phyloP scores from a whole-genome alignment of 805 yeast species.

The Candida morakotiae region DNA sequence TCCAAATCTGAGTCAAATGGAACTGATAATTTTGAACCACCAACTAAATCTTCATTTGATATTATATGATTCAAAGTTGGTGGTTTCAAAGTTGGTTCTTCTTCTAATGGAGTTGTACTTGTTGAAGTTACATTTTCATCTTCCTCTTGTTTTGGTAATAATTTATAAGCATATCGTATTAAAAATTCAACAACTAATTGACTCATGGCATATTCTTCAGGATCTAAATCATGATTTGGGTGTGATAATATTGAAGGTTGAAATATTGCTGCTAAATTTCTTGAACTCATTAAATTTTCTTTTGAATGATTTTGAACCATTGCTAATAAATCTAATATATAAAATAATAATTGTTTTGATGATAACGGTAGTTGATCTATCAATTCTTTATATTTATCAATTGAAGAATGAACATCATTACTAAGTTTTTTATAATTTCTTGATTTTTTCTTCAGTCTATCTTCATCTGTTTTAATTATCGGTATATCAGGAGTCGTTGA shows the following conservation, averaged over 20 bases:
- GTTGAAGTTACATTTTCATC: not conserved
- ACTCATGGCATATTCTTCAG: constrained; percentile 85
- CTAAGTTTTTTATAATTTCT: constrained; percentile 55
- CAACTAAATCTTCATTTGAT: constrained; percentile 34
- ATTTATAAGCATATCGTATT: constrained; percentile 77
- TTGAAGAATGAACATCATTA: constrained; percentile 62
- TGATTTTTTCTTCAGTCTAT: constrained; percentile 29
- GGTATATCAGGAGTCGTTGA: too few relatives aligned
- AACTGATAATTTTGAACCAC: constrained; percentile 41
- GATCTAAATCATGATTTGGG: constrained; percentile 88
- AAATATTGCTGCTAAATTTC: constrained; percentile 91
- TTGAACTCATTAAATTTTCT: constrained; percentile 84
- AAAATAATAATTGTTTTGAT: constrained; percentile 77
- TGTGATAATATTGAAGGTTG: constrained; percentile 96
- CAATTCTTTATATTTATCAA: constrained; percentile 65
- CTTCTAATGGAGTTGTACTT: not conserved
- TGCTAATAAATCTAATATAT: constrained; percentile 80
- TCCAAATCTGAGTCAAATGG: constrained; percentile 43
- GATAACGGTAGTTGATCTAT: constrained; percentile 71
- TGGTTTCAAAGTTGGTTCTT: constrained; percentile 17
- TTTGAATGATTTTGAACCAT: constrained; percentile 77
- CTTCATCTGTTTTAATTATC: not conserved
- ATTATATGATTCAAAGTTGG: constrained; percentile 25
- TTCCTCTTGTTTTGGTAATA: constrained; percentile 45
- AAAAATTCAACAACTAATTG: constrained; percentile 84